Evolutionary conservation across 2,329 filamentous ascomycete species (phyloP), one percentile per base, ranked within the genome.

Genomic region (Arachnopeziza araneosa): DNA sequence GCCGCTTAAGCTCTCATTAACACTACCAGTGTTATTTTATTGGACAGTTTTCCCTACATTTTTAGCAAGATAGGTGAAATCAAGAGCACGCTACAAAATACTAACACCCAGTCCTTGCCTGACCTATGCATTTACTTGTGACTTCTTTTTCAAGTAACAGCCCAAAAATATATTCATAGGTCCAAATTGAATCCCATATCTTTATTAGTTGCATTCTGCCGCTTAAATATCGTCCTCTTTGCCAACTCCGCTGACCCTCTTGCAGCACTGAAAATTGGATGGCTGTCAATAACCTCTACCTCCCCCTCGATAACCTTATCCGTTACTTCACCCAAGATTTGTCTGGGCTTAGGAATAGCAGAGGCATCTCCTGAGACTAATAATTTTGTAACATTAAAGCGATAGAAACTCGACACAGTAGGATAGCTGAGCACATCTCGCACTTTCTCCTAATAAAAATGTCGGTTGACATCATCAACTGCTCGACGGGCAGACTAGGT

Each of bases 211-310:
- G 53, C 19, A 19, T 55, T 36, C 14, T 8, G 32, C 26, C 48
- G 30, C 21, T 48, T 55, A 24, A 44, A 55, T 17, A 17, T 55
- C 53, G 44, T 30, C 24, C 53, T 55, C 44, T 55, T 54, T 24
- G 53, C 53, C 53, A 55, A 44, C 53, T 55, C 53, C 17, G 53
- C 53, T 21, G 53, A 30, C 7, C 53, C 53, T 23, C 53, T 55
- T 55, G 53, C 53, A 21, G 26, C 53, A 48, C n/a, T 44, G 44
- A 44, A 55, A 48, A 48, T 48, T 23, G 53, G 53, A 48, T 55
- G 30, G 26, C 32, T 30, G 26, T 44, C 53, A 48, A 44, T 44
- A 44, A 55, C 44, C 21, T 55, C 26, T 22, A 36, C 26, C 26
- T 36, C 24, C 17, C 44, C 44, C 21, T 55, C 53, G n/a, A 55